Evolutionary conservation across 257 asterid genomes (phyloP).

Genomic region (Fraxinus excelsior): DNA sequence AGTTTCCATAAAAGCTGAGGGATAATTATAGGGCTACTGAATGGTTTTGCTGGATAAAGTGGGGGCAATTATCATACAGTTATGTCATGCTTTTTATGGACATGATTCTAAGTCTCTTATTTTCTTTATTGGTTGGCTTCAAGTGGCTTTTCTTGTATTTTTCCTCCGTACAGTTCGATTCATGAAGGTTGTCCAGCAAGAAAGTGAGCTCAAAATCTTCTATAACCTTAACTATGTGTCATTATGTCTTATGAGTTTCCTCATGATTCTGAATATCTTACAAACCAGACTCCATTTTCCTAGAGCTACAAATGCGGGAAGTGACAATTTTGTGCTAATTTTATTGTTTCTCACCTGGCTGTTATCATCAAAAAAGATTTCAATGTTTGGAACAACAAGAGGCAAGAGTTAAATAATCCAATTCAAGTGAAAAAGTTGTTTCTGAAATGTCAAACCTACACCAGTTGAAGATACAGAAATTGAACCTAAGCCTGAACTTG

Average conservation of each 20-base stretch:
- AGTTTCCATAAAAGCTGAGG: constrained; percentile 70
- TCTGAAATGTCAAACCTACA: constrained; percentile 18
- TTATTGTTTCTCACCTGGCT: constrained; percentile 38
- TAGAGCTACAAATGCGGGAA: constrained; percentile 28
- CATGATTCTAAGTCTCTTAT: constrained; percentile 43
- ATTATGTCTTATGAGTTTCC: constrained; percentile 45
- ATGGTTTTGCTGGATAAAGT: constrained; percentile 63
- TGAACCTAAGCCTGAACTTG: neutral
- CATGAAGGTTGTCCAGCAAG: constrained; percentile 37
- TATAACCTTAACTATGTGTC: constrained; percentile 44
- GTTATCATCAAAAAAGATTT: constrained; percentile 43
- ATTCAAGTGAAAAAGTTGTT: constrained; percentile 10
- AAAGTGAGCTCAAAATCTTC: constrained; percentile 46
- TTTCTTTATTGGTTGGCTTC: constrained; percentile 60
- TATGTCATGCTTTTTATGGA: constrained; percentile 51
- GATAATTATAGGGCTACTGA: constrained; percentile 45
- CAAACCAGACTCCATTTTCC: constrained; percentile 38
- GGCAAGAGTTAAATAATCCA: neutral
- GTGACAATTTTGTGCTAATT: constrained; percentile 41
- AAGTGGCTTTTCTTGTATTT: constrained; percentile 44
- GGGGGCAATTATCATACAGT: constrained; percentile 68
- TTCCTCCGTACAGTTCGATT: constrained; percentile 45
- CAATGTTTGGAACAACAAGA: constrained; percentile 34
- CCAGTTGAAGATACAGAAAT: no score
- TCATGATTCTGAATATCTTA: constrained; percentile 45